Conservation (phyloP, 441 rosid species). For the Hura crepitans region DNA sequence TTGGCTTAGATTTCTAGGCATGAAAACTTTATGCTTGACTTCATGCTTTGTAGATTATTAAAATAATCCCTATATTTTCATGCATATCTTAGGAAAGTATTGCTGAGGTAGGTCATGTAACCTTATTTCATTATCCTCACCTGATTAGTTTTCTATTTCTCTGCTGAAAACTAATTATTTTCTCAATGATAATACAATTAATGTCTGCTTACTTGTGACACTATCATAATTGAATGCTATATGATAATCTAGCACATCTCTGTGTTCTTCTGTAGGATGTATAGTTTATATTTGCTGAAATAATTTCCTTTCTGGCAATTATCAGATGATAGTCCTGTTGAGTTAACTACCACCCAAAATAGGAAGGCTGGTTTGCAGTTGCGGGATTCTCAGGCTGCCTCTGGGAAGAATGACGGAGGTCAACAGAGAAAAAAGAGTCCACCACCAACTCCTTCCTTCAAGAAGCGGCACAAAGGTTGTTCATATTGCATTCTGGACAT, state of each 20-base stretch:
- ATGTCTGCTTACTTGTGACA: background rate
- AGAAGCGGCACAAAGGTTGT: conserved; percentile 83
- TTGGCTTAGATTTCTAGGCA: conserved; percentile 2
- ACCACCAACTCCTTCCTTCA: conserved; percentile 53
- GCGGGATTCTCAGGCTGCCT: conserved; percentile 31
- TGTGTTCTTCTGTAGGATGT: conserved; percentile 1
- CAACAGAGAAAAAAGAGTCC: conserved; percentile 44
- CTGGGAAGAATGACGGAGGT: conserved; percentile 38
- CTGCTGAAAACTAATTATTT: background rate
- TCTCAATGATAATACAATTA: background rate
- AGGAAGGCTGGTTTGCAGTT: conserved; percentile 36
- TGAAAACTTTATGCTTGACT: background rate
- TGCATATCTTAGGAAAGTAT: background rate
- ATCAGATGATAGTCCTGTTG: conserved; percentile 30
- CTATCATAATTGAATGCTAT: conserved; percentile 5
- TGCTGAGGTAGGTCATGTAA: background rate
- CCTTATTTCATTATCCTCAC: conserved; percentile 3
- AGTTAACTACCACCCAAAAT: conserved; percentile 22
- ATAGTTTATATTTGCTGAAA: conserved; percentile 15
- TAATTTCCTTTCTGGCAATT: conserved; percentile 13
- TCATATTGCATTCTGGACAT: conserved; percentile 66
- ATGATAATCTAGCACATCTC: conserved; percentile 14
- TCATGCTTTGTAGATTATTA: background rate
- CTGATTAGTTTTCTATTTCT: background rate
- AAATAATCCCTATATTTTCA: background rate